Base-by-base conservation (phyloP, 2,329 filamentous ascomycete genomes). In the Colletotrichum higginsianum region DNA sequence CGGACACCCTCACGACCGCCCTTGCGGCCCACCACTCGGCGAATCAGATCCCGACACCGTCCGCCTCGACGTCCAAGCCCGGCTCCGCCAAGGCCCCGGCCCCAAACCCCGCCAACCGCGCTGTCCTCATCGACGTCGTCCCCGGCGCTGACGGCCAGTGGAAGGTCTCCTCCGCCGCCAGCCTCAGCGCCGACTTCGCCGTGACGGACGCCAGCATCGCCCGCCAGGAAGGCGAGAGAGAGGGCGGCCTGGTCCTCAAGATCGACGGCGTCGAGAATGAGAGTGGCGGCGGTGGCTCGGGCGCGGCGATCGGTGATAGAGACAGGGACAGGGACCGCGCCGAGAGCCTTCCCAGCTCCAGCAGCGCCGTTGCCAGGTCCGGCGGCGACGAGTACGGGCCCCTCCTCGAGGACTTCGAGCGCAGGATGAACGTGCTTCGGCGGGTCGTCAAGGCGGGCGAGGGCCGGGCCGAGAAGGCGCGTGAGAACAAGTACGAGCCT, bases 161-260 rank as follows among this genome's bases (percentile, higher is more conserved):
- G 80, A 81, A 82, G 35, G 89, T 98, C 0, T 84, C 88, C 0
- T 90, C 89, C 67, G 92, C 93, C 1, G 90, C 92, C 52, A 95
- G 92, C 73, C 83, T 98, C 15, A 93, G 90, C 11, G 84, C 91
- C 0, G 89, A 92, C 61, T 98, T 96, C 91, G 89, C 90, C 57
- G 84, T 90, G 55, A 86, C 86, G 1, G 82, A 81, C 55, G 82
- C 86, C 16, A 81, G 80, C 63, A 77, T 90, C 53, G 81, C 82
- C 23, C 85, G 82, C 60, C 84, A 86, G 75, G 83, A 82, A 63
- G 82, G 66, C 35, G 35, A 73, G 53, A 57, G 67, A 71, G 75
- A 71, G 49, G 72, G 73, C 56, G 74, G 71, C 65, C 79, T 92
- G 74, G 91, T 93, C 87, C 80, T 93, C 56, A 85, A 84, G 69